Evolutionary conservation across 2,329 filamentous ascomycete species (phyloP).

Genomic region (Pseudogymnoascus verrucosus): DNA sequence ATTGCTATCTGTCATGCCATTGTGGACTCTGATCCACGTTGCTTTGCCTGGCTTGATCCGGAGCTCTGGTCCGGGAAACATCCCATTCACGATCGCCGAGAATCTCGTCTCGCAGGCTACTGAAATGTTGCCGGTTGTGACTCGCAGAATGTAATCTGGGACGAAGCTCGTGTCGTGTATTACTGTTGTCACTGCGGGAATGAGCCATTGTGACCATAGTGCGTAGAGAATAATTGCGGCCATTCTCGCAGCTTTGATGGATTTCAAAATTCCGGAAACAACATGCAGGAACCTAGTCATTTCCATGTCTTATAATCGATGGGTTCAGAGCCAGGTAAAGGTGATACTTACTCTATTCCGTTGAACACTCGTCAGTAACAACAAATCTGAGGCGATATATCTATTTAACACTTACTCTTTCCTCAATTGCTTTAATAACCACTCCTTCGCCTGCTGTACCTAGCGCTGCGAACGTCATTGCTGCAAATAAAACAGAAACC

Average conservation of each 20-base stretch:
- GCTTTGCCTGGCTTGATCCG: constrained; percentile 33
- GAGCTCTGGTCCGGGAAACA: constrained; percentile 35
- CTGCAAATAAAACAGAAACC: background rate
- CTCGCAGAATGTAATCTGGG: constrained; percentile 39
- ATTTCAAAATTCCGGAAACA: no score
- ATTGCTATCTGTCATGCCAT: constrained; percentile 40
- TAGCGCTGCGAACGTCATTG: background rate
- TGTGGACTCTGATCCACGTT: constrained; percentile 43
- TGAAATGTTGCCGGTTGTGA: constrained; percentile 34
- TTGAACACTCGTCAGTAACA: background rate
- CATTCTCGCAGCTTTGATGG: no score
- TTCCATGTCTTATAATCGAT: no score
- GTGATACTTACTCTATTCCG: background rate
- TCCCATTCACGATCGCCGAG: constrained; percentile 37
- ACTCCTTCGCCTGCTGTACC: background rate
- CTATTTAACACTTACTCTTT: background rate
- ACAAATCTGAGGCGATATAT: background rate
- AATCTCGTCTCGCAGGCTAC: constrained; percentile 36
- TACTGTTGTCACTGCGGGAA: no score
- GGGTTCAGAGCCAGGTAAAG: background rate
- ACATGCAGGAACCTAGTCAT: constrained; percentile 20
- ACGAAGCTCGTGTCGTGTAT: constrained; percentile 21
- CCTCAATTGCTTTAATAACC: background rate
- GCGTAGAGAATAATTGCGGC: no score
- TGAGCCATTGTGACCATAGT: no score